Base-by-base conservation (phyloP, 2,329 filamentous ascomycete species). In the Sordariomycetes sp. region DNA sequence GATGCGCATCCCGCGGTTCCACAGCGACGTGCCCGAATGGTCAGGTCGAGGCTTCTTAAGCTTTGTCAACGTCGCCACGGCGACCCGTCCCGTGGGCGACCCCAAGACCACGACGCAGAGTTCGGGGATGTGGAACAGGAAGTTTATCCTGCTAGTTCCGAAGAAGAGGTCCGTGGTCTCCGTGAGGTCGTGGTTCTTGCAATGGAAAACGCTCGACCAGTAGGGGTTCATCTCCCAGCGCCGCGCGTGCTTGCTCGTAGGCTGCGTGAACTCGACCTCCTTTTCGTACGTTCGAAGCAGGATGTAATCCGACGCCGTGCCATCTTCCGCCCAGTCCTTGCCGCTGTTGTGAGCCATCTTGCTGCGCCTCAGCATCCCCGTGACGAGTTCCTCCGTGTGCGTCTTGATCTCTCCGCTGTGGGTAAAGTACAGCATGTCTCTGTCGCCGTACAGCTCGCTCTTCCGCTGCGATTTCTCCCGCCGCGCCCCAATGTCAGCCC, bases 21-120 rank as follows among this genome's bases (percentile, higher is more conserved):
- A 38, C 10, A 7, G n/a, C 17, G 15, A 21, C 26, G 21, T 10
- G 16, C 21, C n/a, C 20, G 18, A 16, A 4, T 16, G 18, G 14
- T 36, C 16, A 16, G 15, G 16, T 17, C 29, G 17, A 3, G 42
- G 43, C 32, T 39, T 41, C 40, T 38, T 50, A 49, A 47, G 54
- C 41, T 51, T 53, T 32, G 49, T 63, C n/a, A 63, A 57, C 1
- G 80, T 83, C 18, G 86, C 53, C 2, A 90, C 58, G 2, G 71
- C 66, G 1, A 76, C 81, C 8, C 75, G 68, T 1, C 84, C 84
- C 31, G 69, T 70, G n/a, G 77, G 69, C 9, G 77, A 79, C 1
- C 70, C 84, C 2, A 80, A 59, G 4, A 85, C 62, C 8, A 87
- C 70, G 11, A 87, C 60, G n/a, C 68, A 79, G 2, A 92, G 61